Evolutionary conservation across 208 protist genomes (phyloP), one percentile per base, ranked within the genome.

Genomic region (Endotrypanum monterogeii): DNA sequence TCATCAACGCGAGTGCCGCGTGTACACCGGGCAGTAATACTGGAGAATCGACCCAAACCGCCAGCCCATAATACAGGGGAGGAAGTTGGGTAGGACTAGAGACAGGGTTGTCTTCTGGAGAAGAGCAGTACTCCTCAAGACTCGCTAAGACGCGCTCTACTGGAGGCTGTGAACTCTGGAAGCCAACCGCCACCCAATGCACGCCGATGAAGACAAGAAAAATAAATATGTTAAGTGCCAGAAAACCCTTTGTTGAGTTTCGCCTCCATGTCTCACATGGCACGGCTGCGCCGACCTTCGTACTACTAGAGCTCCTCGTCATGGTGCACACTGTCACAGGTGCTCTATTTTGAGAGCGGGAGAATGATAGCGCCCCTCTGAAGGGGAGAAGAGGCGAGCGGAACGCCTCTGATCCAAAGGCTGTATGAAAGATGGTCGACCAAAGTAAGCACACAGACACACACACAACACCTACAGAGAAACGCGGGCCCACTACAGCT

Each of bases 31-130:
- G 70, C 16, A 88, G 58, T 75, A 87, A 78, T 56, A 54, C 67
- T 28, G 80, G 76, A 11, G 83, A 65, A 62, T 92, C 90, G 32
- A 88, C 87, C 88, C 90, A 95, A 23, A 95, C 86, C 4, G 70
- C 76, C 32, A 95, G 70, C 18, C 86, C 90, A 55, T 86, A 91
- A 30, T 82, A 80, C 23, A 83, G 76, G 32, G 77, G 79, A 23
- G 76, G 85, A 23, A 77, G 79, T 9, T 20, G 25, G 14, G 56
- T 23, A 5, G 52, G 37, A 32, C 48, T 71, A 68, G 11, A 16
- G 23, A 14, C 30, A 9, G 65, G 23, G 56, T 25, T 52, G n/a
- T 28, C 55, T 57, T 12, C 46, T 5, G 2, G 35, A 46, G n/a
- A 50, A 46, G 32, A 44, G 55, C 60, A 91, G 46, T 62, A 48